Evolutionary conservation across 169 alveolate species (phyloP).

Genomic region (Cytauxzoon felis): DNA sequence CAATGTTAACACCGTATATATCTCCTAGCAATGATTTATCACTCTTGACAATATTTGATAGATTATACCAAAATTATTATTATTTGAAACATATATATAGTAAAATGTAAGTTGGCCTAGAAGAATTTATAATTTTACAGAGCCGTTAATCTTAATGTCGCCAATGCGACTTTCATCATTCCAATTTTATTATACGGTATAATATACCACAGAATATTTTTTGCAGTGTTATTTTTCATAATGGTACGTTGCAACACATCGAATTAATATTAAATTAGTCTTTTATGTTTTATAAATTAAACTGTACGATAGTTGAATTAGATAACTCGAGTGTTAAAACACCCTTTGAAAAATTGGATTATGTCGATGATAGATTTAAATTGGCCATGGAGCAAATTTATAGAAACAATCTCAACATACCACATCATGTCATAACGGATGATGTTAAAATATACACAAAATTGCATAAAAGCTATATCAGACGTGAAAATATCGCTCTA

Average conservation of each 20-base stretch:
- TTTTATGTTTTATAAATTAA: no score
- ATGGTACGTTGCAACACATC: no score
- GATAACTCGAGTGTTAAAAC: no score
- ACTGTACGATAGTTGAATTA: no score
- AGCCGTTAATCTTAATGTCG: no score
- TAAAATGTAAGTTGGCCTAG: not conserved
- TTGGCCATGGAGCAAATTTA: conserved; percentile 13
- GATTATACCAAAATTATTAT: not conserved
- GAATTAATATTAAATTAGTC: no score
- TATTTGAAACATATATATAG: not conserved
- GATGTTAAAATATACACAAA: conserved; percentile 34
- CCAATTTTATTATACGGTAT: no score
- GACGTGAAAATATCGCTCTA: conserved; percentile 50
- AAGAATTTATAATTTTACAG: not conserved
- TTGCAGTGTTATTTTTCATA: no score
- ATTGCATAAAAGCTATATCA: conserved; percentile 7
- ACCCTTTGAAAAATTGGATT: no score
- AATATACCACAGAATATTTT: no score
- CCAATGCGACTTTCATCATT: no score
- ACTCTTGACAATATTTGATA: conserved; percentile 3
- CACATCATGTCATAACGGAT: conserved; percentile 18
- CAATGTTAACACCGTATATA: not conserved
- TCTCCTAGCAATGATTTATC: not conserved
- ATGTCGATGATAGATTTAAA: no score
- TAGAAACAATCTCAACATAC: conserved; percentile 33